Evolutionary conservation across 1,139 yeast genomes (phyloP), one percentile per base, ranked within the genome.

Genomic region (Candida frijolesensis): DNA sequence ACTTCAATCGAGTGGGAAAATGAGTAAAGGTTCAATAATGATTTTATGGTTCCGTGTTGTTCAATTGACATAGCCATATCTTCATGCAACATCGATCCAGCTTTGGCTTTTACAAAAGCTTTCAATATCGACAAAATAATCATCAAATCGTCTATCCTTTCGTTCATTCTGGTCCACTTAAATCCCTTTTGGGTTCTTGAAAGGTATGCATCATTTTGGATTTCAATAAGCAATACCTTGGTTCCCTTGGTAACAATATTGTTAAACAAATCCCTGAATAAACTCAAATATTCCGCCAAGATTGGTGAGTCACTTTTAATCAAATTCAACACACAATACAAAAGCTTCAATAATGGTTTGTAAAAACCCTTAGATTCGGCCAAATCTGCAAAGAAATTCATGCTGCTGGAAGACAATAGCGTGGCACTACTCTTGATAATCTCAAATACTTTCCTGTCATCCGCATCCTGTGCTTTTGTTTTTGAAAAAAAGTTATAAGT

Each of bases 21-120:
- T 0, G 94, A 80, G 63, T 84, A 90, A 14, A 89, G 71, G 51
- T 83, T 82, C 59, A 89, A 67, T 30, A 89, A 75, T 0, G 88
- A 76, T 48, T 82, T 79, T 33, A 87, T 74, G 1, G 90, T 80
- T 1, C 85, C 90, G 30, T 80, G 74, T 27, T 82, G 84, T 32
- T 76, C 73, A 50, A 89, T 70, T 1, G 81, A 70, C 7, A 74
- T 70, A 0, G 89, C 81, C 57, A 87, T 66, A 38, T 79, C 79
- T 3, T 73, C 61, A 45, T 79, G 78, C 49, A 85, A 72, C 35
- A 48, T 47, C 16, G 51, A 42, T 16, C 79, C 72, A 0, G 71
- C 59, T 0, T 85, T 74, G 1, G 84, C 78, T 6, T 67, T 68
- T 15, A 84, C 76, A 53, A 87, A 79, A 4, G 80, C 75, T 55